phyloP scores from a whole-genome alignment of 1,284 basidiomycete genomes.

The Exobasidium rhododendri region DNA sequence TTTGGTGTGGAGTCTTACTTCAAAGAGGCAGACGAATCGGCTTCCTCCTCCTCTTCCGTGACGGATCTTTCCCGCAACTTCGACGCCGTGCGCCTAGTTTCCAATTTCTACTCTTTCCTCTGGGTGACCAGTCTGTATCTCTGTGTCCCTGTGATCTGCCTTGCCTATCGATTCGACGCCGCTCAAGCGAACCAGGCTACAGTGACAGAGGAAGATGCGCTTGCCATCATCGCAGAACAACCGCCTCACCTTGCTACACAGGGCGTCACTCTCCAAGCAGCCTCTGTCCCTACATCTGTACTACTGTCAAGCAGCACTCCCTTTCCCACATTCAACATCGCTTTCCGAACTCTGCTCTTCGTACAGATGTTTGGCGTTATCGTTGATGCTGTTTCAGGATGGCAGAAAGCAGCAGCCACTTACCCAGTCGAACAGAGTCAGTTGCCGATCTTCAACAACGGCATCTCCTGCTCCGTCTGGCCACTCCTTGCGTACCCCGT shows the following conservation, averaged over 20 bases:
- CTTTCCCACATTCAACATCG: not conserved
- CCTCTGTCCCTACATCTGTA: not conserved
- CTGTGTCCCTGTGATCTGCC: too few species aligned
- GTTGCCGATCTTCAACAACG: not conserved
- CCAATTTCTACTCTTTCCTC: too few species aligned
- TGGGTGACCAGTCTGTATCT: too few species aligned
- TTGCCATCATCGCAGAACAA: not conserved
- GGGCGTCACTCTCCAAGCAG: not conserved
- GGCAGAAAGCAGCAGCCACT: not conserved
- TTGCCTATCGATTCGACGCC: not conserved
- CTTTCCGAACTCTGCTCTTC: not conserved
- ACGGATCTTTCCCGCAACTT: too few species aligned
- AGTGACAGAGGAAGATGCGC: not conserved
- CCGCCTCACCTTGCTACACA: too few species aligned
- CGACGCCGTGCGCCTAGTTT: too few species aligned
- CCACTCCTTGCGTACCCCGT: not conserved
- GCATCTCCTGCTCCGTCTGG: not conserved
- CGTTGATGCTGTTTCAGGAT: not conserved
- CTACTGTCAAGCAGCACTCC: not conserved
- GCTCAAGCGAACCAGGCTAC: not conserved
- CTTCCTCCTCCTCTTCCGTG: too few species aligned
- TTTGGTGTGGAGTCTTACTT: too few species aligned
- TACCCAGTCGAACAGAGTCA: not conserved
- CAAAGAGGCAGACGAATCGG: too few species aligned
- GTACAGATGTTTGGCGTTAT: not conserved